Base-by-base conservation (phyloP, 116 monocot genomes). In the Posidonia oceanica region DNA sequence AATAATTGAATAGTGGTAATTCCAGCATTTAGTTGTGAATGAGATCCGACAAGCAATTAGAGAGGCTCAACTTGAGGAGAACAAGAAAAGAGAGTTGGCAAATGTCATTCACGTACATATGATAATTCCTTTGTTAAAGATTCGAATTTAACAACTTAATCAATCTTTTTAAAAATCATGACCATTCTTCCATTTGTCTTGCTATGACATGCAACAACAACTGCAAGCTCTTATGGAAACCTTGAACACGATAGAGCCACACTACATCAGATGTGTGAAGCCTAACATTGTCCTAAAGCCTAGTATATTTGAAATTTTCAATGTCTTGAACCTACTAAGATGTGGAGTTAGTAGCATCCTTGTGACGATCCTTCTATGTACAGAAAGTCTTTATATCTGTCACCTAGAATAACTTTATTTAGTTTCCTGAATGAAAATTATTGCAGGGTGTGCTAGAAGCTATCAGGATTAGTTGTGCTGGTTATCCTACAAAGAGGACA, bases 391-490 rank as follows among this genome's bases (percentile, higher is more conserved):
- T 68, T 55, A 36, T 37, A 23, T 16, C 54, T 54, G 37, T 23
- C 54, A 58, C 39, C n/a, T 55, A 29, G n/a, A 56, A 5, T 14
- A 69, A n/a, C n/a, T 18, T 52, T 22, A 16, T 57, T 37, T 11
- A 11, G 54, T 70, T 21, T 59, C 1, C 59, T n/a, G 3, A 16
- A 39, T 57, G 29, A 70, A 53, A 63, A 59, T 57, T 17, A 22
- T 60, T 20, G n/a, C 59, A 99, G 99, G 99, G 99, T 81, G 99
- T 99, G 29, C 73, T 99, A 42, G 99, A 99, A 78, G 99, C 99
- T 75, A 99, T 99, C 63, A 93, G 99, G 72, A 99, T 99, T 36
- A 99, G 99, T 68, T 99, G 99, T 85, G 99, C 99, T 64, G 99
- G 99, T 20, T 99, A 93, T 82, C 99, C 99, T 42, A 99, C 99